Percentiles rank a stretch among this genome's conserved stretches.
Conservation (phyloP, 2,329 filamentous ascomycete species). For the Beauveria brongniartii region DNA sequence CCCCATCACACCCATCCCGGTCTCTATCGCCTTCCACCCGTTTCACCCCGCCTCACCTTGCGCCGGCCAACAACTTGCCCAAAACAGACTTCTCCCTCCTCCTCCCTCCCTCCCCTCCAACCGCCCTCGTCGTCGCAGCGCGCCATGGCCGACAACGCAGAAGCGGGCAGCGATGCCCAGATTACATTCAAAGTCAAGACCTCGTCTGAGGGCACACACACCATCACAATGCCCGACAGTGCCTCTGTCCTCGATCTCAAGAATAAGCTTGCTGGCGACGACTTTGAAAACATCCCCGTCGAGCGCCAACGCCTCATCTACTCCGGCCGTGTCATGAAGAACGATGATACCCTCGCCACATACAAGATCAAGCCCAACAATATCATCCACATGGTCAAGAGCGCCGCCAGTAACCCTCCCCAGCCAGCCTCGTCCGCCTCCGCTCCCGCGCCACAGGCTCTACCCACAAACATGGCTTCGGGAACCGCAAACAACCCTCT, state of each 20-base stretch:
- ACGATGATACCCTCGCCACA: slow-evolving; percentile 71
- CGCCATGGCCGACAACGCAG: slow-evolving; percentile 58
- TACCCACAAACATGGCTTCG: slow-evolving; percentile 69
- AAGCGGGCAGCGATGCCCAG: slow-evolving; percentile 57
- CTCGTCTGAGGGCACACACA: slow-evolving; percentile 81
- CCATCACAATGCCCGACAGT: slow-evolving; percentile 67
- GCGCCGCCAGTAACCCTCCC: slow-evolving; percentile 74
- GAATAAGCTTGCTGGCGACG: slow-evolving; percentile 70
- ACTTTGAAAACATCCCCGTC: slow-evolving; percentile 78
- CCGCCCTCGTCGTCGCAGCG: slow-evolving; percentile 4
- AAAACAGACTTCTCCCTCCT: neutral
- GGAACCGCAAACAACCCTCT: slow-evolving; percentile 83
- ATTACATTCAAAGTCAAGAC: slow-evolving; percentile 97
- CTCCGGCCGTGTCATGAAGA: slow-evolving; percentile 93
- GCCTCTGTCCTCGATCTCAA: slow-evolving; percentile 82
- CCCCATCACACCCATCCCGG: neutral
- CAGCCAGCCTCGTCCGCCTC: slow-evolving; percentile 33
- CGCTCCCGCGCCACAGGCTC: slow-evolving; percentile 35
- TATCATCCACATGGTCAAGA: slow-evolving; percentile 94
- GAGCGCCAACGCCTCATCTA: slow-evolving; percentile 95
- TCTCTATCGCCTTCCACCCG: neutral
- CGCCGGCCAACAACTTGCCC: slow-evolving; percentile 10
- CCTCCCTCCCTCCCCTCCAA: neutral
- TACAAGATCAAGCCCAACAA: slow-evolving; percentile 97
- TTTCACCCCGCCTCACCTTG: neutral